Evolutionary conservation across 257 asterid species (phyloP).

Genomic region (Schizonepeta tenuifolia): DNA sequence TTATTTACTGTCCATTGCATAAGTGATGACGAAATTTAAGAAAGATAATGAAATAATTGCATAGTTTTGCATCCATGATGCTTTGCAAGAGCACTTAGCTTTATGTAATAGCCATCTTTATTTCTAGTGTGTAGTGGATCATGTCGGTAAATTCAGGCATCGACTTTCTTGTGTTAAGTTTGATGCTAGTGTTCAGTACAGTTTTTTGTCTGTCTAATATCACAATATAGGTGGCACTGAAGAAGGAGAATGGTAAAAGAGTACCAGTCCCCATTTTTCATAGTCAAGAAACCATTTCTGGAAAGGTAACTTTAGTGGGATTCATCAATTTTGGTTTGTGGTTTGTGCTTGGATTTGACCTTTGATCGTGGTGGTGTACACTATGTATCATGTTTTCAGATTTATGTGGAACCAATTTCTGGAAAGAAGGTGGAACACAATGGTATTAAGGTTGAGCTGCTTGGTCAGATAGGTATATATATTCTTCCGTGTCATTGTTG

Average conservation of each 20-base stretch:
- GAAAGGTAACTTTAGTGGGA: conserved; percentile 43
- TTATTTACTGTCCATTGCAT: not conserved
- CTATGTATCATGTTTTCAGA: conserved; percentile 49
- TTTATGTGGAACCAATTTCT: conserved; percentile 79
- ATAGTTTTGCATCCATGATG: not conserved
- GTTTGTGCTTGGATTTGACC: not conserved
- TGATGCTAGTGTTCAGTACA: conserved; percentile 9
- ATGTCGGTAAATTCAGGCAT: not conserved
- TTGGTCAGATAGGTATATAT: conserved; percentile 92
- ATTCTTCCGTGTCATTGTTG: too few species aligned
- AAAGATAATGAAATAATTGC: not conserved
- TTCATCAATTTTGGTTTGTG: not conserved
- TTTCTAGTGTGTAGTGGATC: not conserved
- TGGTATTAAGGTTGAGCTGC: conserved; percentile 98
- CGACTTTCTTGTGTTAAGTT: not conserved
- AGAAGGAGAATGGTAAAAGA: conserved; percentile 67
- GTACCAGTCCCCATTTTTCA: conserved; percentile 61
- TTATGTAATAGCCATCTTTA: too few species aligned
- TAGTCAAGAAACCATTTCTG: conserved; percentile 63
- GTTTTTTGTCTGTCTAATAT: not conserved
- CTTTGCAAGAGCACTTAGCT: not conserved
- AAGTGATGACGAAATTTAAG: not conserved
- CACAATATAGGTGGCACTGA: conserved; percentile 49
- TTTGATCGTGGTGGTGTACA: conserved; percentile 19
- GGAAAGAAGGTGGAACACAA: conserved; percentile 99